Base-by-base conservation (phyloP, 179 eudicot genomes). In the Dionaea muscipula region DNA sequence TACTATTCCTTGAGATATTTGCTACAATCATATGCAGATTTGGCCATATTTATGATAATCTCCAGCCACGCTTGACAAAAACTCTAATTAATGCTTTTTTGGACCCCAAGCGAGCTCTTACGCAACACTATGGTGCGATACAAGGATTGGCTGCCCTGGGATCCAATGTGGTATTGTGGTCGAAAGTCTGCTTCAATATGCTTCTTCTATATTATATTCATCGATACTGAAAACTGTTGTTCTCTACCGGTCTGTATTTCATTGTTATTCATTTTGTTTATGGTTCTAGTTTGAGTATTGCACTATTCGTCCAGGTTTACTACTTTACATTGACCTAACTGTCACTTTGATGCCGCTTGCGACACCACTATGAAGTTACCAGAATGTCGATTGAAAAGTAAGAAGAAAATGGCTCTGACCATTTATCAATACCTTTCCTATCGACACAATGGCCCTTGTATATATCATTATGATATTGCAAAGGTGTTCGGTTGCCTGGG, bases 121-220 rank as follows among this genome's bases (percentile, higher is more conserved):
- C 97, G 55, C 95, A 86, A 61, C 94, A 90, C 69, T 86, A 83
- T 74, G 97, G 97, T 47, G 97, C 94, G 38, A 84, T 90, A 55
- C 85, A 79, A 65, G 95, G 95, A 24, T 72, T 90, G 64, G 83
- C 94, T 24, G 79, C 91, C 55, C 85, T 90, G 49, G 97, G 97
- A 64, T 76, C 90, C 16, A 75, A 64, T 63, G 95, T 86, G 97
- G 97, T 90, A 90, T 51, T 60, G 61, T 61, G 19, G 26, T 12
- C 7, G 13, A 25, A 23, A 15, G 17, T 10, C 31, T 49, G 10
- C 35, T 31, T 31, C 35, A 31, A 31, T 11, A 0, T 4, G 5
- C 10, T 31, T 31, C 35, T 31, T 31, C 10, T 11, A 6, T 4
- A 6, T 4, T 31, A 31, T 31, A 31, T 49, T 22, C 0, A 53